A percentile compares a stretch with the other conserved stretches of the same genome.
Evolutionary conservation across 768 basidiomycete genomes (phyloP).

Genomic region (Termitomyces titanicus): DNA sequence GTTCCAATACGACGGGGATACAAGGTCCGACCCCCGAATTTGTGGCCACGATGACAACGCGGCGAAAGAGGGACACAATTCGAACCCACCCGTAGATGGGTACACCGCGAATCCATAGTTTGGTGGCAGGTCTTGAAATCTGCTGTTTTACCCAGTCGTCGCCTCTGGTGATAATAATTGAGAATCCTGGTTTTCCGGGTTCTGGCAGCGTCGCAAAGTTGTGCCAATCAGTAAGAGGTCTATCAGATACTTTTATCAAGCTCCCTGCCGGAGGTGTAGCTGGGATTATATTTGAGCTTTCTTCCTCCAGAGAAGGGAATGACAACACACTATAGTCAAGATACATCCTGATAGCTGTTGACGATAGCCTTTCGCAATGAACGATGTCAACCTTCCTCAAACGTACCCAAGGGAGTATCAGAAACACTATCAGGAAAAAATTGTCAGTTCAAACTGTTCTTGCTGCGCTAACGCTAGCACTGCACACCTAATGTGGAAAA

Average conservation of each 20-base stretch:
- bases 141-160: slow-evolving; percentile 58
- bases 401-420: slow-evolving; percentile 57
- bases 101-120: slow-evolving; percentile 57
- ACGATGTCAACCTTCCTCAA: slow-evolving; percentile 51
- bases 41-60: slow-evolving; percentile 55
- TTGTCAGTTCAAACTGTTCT: neutral
- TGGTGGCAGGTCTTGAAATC: slow-evolving; percentile 48
- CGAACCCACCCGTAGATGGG: slow-evolving; percentile 54
- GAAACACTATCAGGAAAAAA: slow-evolving; percentile 31
- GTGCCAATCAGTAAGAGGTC: slow-evolving; percentile 56
- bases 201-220: slow-evolving; percentile 53
- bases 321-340: slow-evolving; percentile 48
- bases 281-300: slow-evolving; percentile 13
- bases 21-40: slow-evolving; percentile 58
- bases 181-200: slow-evolving; percentile 46
- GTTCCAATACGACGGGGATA: slow-evolving; percentile 49
- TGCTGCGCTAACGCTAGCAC: neutral
- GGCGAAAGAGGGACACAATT: slow-evolving; percentile 51
- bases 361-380: slow-evolving; percentile 47
- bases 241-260: slow-evolving; percentile 41
- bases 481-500: slow-evolving; percentile 41
- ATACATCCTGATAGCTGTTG: slow-evolving; percentile 54
- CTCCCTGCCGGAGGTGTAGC: slow-evolving; percentile 44
- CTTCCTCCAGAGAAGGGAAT: neutral
- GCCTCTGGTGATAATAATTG: slow-evolving; percentile 52